A percentile compares a stretch with the other conserved stretches of the same genome.
Evolutionary conservation across 306 rosid species (phyloP).

Genomic region (barrel medic (Medicago truncatula)): DNA sequence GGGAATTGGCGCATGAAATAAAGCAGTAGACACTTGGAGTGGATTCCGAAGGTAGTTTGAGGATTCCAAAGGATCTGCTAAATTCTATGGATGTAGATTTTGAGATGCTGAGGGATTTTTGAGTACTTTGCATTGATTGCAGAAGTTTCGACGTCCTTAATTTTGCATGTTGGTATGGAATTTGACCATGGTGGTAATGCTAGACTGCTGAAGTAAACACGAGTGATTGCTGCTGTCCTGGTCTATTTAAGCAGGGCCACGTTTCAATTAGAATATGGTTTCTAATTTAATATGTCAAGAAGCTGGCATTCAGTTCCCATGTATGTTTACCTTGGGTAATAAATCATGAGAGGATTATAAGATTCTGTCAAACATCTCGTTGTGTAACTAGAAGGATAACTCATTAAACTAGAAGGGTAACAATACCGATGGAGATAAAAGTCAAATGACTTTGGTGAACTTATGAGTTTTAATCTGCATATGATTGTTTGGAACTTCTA

Average conservation of each 20-base stretch:
- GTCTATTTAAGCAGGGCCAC: background rate
- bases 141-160: background rate
- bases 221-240: too few relatives aligned
- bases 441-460: background rate
- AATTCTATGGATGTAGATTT: background rate
- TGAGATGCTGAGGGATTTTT: background rate
- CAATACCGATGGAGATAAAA: background rate
- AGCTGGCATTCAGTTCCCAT: too few relatives aligned
- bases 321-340: too few relatives aligned
- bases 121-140: background rate
- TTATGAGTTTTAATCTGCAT: background rate
- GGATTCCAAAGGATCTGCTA: background rate
- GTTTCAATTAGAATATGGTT: background rate
- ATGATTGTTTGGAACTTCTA: background rate
- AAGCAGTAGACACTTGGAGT: background rate
- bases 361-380: background rate
- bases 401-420: background rate
- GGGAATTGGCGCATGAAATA: too few relatives aligned
- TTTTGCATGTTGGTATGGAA: too few relatives aligned
- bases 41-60: too few relatives aligned
- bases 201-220: too few relatives aligned
- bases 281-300: too few relatives aligned
- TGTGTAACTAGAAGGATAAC: background rate
- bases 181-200: too few relatives aligned
- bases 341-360: too few relatives aligned